Conservation (phyloP, 768 basidiomycete species). For the Boletus reticulatus region DNA sequence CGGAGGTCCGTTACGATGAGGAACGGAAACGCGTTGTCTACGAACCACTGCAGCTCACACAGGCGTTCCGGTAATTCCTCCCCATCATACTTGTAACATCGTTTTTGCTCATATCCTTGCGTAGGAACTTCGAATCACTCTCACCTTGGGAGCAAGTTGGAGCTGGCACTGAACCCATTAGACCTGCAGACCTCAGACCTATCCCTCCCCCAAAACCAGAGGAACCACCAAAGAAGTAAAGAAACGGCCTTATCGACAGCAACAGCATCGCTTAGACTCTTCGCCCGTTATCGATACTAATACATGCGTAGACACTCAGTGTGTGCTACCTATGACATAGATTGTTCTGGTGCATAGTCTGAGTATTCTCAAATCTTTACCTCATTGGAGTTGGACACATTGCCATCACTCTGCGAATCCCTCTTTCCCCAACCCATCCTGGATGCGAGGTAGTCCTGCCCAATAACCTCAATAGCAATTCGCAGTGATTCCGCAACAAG, state of each 20-base stretch:
- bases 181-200: slow-evolving; percentile 74
- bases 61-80: slow-evolving; percentile 83
- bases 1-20: slow-evolving; percentile 96
- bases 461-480: slow-evolving; percentile 84
- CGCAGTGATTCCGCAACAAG: slow-evolving; percentile 83
- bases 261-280: background rate
- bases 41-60: slow-evolving; percentile 95
- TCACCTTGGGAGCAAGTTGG: slow-evolving; percentile 98
- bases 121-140: slow-evolving; percentile 88
- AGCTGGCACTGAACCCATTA: slow-evolving; percentile 48
- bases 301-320: slow-evolving; percentile 8
- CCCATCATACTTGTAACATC: background rate
- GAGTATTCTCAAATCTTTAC: slow-evolving; percentile 9
- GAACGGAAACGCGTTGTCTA: slow-evolving; percentile 97
- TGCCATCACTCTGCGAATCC: slow-evolving; percentile 7
- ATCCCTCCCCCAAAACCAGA: slow-evolving; percentile 73
- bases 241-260: background rate
- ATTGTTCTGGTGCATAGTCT: background rate
- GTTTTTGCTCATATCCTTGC: background rate
- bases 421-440: slow-evolving; percentile 79
- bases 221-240: slow-evolving; percentile 77
- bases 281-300: slow-evolving; percentile 12
- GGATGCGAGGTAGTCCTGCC: slow-evolving; percentile 86
- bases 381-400: slow-evolving; percentile 1
- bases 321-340: slow-evolving; percentile 6